Percentiles rank a stretch among this genome's conserved stretches.
Conservation (phyloP, 257 asterid species). For the Anisodus acutangulus region DNA sequence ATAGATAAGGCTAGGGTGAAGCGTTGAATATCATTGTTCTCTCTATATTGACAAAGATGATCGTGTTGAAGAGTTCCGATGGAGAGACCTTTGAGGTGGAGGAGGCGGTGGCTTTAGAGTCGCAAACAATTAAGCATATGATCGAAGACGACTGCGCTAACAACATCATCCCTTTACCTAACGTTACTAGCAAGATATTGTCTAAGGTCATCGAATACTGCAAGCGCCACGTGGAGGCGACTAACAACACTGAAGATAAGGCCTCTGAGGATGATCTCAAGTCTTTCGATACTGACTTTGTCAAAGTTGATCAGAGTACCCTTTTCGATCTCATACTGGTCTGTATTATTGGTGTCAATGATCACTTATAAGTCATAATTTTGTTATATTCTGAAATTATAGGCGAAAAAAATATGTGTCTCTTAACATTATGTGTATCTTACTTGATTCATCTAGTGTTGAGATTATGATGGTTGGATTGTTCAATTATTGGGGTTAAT, state of each 20-base stretch:
- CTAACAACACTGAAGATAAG: slow-evolving; percentile 19
- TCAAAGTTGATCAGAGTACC: slow-evolving; percentile 33
- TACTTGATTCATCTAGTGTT: too few species aligned
- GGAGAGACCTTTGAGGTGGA: slow-evolving; percentile 49
- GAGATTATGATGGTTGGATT: too few species aligned
- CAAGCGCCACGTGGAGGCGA: slow-evolving; percentile 41
- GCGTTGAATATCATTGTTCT: not conserved
- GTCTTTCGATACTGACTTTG: slow-evolving; percentile 29
- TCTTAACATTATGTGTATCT: too few species aligned
- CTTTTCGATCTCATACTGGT: slow-evolving; percentile 38
- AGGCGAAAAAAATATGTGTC: too few species aligned
- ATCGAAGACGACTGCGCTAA: slow-evolving; percentile 54
- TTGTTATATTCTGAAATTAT: too few species aligned
- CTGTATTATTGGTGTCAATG: not conserved
- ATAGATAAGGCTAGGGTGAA: too few species aligned
- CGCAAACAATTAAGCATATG: slow-evolving; percentile 53
- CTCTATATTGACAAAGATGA: slow-evolving; percentile 26
- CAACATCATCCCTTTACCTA: slow-evolving; percentile 43
- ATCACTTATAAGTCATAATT: too few species aligned
- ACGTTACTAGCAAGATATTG: slow-evolving; percentile 45
- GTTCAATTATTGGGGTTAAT: too few species aligned
- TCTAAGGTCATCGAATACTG: slow-evolving; percentile 59
- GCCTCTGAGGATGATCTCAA: slow-evolving; percentile 32
- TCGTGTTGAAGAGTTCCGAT: slow-evolving; percentile 46
- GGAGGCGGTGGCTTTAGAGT: slow-evolving; percentile 45